These are phyloP conservation scores for Lactuca saligna DNA, from an alignment of 129 eudicot species.

Conservation along the genomic window DNA sequence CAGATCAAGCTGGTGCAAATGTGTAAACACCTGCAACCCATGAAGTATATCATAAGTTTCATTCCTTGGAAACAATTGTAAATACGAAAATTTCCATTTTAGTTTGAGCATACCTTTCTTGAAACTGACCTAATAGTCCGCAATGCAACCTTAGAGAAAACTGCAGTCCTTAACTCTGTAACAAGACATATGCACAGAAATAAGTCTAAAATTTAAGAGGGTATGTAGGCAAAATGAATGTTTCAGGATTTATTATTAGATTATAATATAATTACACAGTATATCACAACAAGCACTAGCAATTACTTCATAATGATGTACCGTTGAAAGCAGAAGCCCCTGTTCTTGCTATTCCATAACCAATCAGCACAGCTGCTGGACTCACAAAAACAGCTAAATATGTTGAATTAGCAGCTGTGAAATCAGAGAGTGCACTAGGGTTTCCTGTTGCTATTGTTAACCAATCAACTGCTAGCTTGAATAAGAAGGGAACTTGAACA, in stretches of 20 bases:
- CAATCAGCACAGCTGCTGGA: slow-evolving; percentile 88
- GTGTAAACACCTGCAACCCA: slow-evolving; percentile 77
- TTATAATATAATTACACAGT: not conserved
- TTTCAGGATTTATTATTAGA: slow-evolving; percentile 7
- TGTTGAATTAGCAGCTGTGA: slow-evolving; percentile 72
- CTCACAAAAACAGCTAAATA: slow-evolving; percentile 77
- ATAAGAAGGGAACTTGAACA: slow-evolving; percentile 95
- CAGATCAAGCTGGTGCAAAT: slow-evolving; percentile 94
- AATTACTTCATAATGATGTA: slow-evolving; percentile 58
- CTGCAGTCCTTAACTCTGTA: slow-evolving; percentile 92
- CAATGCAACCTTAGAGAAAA: slow-evolving; percentile 91
- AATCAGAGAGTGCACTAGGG: slow-evolving; percentile 69
- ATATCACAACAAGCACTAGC: slow-evolving; percentile 41
- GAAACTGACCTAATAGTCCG: slow-evolving; percentile 91
- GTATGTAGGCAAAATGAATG: not conserved
- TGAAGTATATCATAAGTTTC: slow-evolving; percentile 19
- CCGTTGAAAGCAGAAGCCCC: slow-evolving; percentile 98
- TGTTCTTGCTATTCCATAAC: slow-evolving; percentile 86
- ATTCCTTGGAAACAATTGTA: not conserved
- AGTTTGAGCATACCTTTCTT: slow-evolving; percentile 54
- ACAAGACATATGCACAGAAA: slow-evolving; percentile 6
- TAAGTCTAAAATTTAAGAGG: slow-evolving; percentile 19
- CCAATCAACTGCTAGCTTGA: slow-evolving; percentile 98
- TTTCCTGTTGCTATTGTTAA: slow-evolving; percentile 79
- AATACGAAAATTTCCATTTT: not conserved